phyloP scores from a whole-genome alignment of 106 monocot genomes.

The Gastrodia elata region DNA sequence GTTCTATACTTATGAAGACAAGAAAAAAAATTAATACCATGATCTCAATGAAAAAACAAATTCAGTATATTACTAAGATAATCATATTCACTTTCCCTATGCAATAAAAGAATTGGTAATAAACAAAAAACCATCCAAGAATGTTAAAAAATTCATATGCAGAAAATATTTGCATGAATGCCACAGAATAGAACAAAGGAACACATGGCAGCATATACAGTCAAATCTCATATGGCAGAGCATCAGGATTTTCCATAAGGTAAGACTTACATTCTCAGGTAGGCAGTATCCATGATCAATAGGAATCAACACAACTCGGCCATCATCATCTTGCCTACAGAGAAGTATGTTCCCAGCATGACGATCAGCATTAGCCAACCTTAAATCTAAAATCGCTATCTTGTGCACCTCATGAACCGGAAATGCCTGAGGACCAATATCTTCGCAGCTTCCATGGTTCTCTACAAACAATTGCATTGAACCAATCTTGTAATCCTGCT shows the following conservation, averaged over 20 bases:
- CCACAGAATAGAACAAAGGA: neutral
- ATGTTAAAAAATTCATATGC: no score
- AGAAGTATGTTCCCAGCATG: slow-evolving; percentile 76
- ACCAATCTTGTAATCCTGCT: slow-evolving; percentile 48
- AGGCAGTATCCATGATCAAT: slow-evolving; percentile 85
- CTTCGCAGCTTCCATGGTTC: slow-evolving; percentile 75
- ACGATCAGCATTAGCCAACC: slow-evolving; percentile 80
- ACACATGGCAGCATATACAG: neutral
- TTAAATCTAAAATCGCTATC: slow-evolving; percentile 71
- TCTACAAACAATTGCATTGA: slow-evolving; percentile 80
- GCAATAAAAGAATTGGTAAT: neutral
- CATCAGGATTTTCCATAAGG: neutral
- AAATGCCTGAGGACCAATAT: slow-evolving; percentile 67
- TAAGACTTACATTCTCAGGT: slow-evolving; percentile 70
- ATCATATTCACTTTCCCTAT: no score
- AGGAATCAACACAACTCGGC: slow-evolving; percentile 34
- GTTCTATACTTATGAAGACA: no score
- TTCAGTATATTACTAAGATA: no score
- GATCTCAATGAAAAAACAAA: no score
- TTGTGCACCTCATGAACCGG: slow-evolving; percentile 79
- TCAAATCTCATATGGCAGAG: neutral
- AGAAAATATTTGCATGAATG: no score
- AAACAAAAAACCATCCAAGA: no score
- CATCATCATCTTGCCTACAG: slow-evolving; percentile 28
- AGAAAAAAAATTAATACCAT: no score